Base-by-base conservation (phyloP, 2,329 filamentous ascomycete species). In the Hypoxylon sp. region DNA sequence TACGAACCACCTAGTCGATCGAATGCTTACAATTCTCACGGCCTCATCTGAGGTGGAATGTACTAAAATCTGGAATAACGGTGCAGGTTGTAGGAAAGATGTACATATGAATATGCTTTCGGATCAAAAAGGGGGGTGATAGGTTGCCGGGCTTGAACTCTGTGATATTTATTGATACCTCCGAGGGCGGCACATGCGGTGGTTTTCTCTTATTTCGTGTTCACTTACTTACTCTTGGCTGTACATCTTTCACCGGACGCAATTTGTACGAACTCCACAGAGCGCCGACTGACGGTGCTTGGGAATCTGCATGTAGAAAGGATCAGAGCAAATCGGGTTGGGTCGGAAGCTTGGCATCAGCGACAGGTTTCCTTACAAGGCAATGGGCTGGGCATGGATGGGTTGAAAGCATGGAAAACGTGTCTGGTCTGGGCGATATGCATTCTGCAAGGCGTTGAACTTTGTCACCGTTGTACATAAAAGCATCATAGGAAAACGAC, bases 1-100 rank as follows among this genome's bases (percentile, higher is more conserved):
- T 96, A 95, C 72, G 89, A 93, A 67, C 89, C 91, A 33, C 91
- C 92, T 1, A 91, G 85, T 70, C 83, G 77, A 46, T 75, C 74
- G 5, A 74, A 70, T 28, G 53, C 70, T 6, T 75, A 75, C 48
- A 73, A 68, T 40, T 70, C 71, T 14, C 72, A 74, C 26, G 70
- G 67, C 0, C 62, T 75, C 20, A 64, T 71, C 14, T 73, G 52
- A 72, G 26, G n/a, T 73, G 48, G 70, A 20, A 8, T 36, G n/a
- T 26, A 12, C 24, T 9, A 20, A 33, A 40, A 46, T 30, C 5
- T 33, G n/a, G 22, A 36, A 14, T 20, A 20, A 42, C 11, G 33
- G 11, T 48, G 22, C 18, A 30, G 26, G 20, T 22, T 26, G 8
- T 38, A 38, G 45, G 12, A 42, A 40, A 24, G 28, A 42, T 65